phyloP scores from a whole-genome alignment of 768 basidiomycete species.

The Termitomyces sp. region DNA sequence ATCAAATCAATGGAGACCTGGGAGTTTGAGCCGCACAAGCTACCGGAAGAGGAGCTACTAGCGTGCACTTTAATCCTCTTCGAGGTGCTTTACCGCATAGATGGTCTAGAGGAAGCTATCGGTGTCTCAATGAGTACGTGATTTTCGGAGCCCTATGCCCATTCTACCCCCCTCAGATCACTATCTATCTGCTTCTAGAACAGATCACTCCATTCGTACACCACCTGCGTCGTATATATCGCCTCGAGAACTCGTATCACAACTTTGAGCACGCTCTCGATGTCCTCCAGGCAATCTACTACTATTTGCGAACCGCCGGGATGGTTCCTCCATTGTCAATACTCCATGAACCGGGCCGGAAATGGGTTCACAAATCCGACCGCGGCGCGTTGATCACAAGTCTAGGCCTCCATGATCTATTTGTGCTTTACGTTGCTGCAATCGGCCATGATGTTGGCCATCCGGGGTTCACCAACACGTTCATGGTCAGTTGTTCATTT shows the following conservation, averaged over 20 bases:
- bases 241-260: constrained; percentile 90
- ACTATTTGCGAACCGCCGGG: constrained; percentile 73
- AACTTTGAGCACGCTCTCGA: constrained; percentile 97
- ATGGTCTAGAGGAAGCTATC: constrained; percentile 61
- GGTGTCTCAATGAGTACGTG: constrained; percentile 56
- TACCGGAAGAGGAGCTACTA: constrained; percentile 78
- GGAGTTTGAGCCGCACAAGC: constrained; percentile 86
- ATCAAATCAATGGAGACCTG: constrained; percentile 70
- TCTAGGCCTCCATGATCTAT: constrained; percentile 66
- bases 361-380: constrained; percentile 35
- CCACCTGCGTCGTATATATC: constrained; percentile 90
- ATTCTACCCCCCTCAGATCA: constrained; percentile 12
- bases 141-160: constrained; percentile 11
- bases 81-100: constrained; percentile 75
- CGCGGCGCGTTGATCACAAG: constrained; percentile 35
- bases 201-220: constrained; percentile 75
- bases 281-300: constrained; percentile 89
- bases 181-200: constrained; percentile 34
- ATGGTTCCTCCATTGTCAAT: constrained; percentile 76
- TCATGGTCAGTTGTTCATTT: constrained; percentile 75
- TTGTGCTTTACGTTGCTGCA: constrained; percentile 84
- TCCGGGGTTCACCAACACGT: constrained; percentile 89
- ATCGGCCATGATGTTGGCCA: constrained; percentile 98
- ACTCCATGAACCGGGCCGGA: constrained; percentile 47
- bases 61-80: constrained; percentile 84